These are phyloP conservation scores for Coniferiporia weirii DNA, from an alignment of 1,284 basidiomycete species.

Conservation along the genomic window DNA sequence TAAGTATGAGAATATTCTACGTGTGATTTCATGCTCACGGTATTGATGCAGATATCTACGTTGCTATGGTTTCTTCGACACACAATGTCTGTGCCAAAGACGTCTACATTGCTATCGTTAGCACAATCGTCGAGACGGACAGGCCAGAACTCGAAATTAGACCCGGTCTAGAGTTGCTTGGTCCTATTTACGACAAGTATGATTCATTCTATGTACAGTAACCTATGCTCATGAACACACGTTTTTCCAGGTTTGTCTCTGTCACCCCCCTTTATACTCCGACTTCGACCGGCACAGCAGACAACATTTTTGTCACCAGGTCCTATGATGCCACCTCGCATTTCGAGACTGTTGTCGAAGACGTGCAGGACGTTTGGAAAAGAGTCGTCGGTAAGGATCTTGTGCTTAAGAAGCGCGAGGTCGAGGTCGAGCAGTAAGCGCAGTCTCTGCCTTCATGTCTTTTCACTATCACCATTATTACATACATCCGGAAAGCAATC, in stretches of 20 bases:
- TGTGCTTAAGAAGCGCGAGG: conserved; percentile 80
- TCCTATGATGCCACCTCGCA: conserved; percentile 99
- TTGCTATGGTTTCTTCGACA: conserved; percentile 93
- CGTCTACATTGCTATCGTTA: conserved; percentile 95
- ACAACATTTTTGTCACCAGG: conserved; percentile 94
- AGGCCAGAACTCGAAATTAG: conserved; percentile 90
- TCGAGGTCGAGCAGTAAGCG: conserved; percentile 53
- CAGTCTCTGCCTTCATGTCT: neutral
- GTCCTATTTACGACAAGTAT: conserved; percentile 93
- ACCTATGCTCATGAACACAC: neutral
- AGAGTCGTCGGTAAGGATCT: conserved; percentile 72
- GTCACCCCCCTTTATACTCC: conserved; percentile 89
- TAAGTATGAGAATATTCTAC: conserved; percentile 32
- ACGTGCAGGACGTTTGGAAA: conserved; percentile 92
- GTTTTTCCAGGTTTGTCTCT: conserved; percentile 74
- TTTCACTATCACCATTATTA: conserved; percentile 19
- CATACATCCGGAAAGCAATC: conserved; percentile 15
- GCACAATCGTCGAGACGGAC: conserved; percentile 95
- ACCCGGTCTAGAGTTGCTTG: conserved; percentile 89
- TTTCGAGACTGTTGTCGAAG: conserved; percentile 97
- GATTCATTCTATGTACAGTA: conserved; percentile 25
- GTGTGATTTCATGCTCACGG: conserved; percentile 14
- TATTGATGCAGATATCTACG: conserved; percentile 82
- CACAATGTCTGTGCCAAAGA: conserved; percentile 98
- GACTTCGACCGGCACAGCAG: conserved; percentile 71